These are phyloP conservation scores for Haberlea rhodopensis DNA, from an alignment of 257 asterid genomes.

Conservation along the genomic window DNA sequence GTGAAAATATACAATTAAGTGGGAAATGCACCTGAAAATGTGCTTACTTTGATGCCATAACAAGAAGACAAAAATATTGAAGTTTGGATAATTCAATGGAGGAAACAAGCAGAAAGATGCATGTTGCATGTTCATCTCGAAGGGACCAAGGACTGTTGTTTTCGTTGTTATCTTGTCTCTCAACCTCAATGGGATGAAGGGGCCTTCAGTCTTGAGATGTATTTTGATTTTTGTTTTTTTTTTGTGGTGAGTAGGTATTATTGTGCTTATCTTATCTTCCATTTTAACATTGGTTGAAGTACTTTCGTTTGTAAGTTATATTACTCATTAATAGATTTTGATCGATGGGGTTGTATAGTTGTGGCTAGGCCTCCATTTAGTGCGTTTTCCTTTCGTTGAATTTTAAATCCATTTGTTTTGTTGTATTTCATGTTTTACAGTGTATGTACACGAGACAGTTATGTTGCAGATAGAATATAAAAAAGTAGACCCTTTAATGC, in stretches of 20 bases:
- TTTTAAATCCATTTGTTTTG: slow-evolving; percentile 15
- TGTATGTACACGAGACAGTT: background rate
- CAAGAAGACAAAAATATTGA: slow-evolving; percentile 15
- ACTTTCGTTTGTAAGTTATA: slow-evolving; percentile 28
- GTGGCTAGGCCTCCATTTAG: slow-evolving; percentile 33
- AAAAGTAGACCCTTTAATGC: background rate
- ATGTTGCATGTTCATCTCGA: slow-evolving; percentile 1
- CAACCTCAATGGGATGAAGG: slow-evolving; percentile 23
- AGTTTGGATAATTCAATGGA: slow-evolving; percentile 21
- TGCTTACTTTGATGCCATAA: background rate
- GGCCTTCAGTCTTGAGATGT: slow-evolving; percentile 25
- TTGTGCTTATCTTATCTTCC: slow-evolving; percentile 11
- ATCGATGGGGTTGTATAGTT: slow-evolving; percentile 45
- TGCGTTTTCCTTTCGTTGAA: slow-evolving; percentile 13
- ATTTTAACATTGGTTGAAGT: slow-evolving; percentile 24
- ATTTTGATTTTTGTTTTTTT: slow-evolving; percentile 6
- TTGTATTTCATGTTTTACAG: slow-evolving; percentile 25
- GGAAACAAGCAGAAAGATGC: slow-evolving; percentile 16
- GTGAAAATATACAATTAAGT: slow-evolving; percentile 82
- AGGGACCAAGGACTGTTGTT: slow-evolving; percentile 23
- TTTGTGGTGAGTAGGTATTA: slow-evolving; percentile 21
- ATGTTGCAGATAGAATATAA: background rate
- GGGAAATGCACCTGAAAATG: slow-evolving; percentile 19
- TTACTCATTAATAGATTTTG: slow-evolving; percentile 36
- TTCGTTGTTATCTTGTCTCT: slow-evolving; percentile 21